These are phyloP conservation scores for Yamadazyma atlantica DNA, from an alignment of 1,139 yeast genomes.

Conservation along the genomic window DNA sequence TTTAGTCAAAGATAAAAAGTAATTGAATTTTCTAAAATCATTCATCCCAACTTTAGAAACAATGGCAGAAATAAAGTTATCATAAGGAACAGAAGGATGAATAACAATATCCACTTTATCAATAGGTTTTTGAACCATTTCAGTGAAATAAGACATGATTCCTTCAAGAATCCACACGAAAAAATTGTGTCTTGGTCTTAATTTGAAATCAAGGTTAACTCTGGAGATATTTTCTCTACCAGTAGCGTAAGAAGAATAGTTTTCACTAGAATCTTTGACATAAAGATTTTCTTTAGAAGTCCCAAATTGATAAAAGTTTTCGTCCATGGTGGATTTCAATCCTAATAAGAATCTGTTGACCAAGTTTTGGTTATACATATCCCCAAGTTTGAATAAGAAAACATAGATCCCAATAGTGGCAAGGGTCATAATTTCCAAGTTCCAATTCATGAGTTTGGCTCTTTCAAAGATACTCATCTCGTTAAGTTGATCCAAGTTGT, in stretches of 20 bases:
- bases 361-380: constrained; percentile 51
- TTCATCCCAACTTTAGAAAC: constrained; percentile 87
- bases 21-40: constrained; percentile 69
- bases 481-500: constrained; percentile 52
- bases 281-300: constrained; percentile 49
- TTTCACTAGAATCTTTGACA: constrained; percentile 69
- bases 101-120: constrained; percentile 66
- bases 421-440: constrained; percentile 61
- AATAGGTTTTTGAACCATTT: constrained; percentile 47
- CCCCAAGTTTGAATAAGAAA: constrained; percentile 56
- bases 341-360: constrained; percentile 52
- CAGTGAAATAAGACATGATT: constrained; percentile 54
- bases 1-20: constrained; percentile 80
- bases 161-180: constrained; percentile 62
- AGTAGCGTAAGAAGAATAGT: constrained; percentile 77
- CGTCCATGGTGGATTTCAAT: constrained; percentile 47
- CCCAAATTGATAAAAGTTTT: constrained; percentile 83
- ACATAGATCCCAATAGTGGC: constrained; percentile 48
- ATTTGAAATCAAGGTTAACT: constrained; percentile 58
- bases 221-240: constrained; percentile 80
- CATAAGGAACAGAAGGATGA: constrained; percentile 57
- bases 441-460: constrained; percentile 65
- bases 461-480: constrained; percentile 53
- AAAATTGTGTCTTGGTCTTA: constrained; percentile 80
- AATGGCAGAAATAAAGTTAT: constrained; percentile 75